Conservation (phyloP, 306 rosid genomes). For the Macrotyloma uniflorum region DNA sequence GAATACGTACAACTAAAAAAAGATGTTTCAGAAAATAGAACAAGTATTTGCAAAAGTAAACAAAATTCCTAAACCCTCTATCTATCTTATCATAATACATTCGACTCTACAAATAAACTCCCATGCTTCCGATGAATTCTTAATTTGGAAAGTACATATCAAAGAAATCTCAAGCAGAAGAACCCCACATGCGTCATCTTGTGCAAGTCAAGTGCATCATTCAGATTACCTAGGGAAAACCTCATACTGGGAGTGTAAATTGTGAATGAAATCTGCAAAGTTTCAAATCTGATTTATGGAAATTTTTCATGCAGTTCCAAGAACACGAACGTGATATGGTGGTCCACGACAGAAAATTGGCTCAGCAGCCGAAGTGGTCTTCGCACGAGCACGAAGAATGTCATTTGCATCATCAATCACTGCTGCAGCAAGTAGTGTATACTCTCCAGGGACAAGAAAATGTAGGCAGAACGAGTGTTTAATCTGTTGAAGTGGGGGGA, state of each 20-base stretch:
- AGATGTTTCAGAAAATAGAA: neutral
- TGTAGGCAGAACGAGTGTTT: conserved; percentile 79
- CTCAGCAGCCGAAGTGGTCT: conserved; percentile 68
- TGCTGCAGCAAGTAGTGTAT: conserved; percentile 78
- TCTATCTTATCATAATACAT: conserved; percentile 30
- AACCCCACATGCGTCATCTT: conserved; percentile 6
- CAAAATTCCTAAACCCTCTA: conserved; percentile 11
- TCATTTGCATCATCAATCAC: conserved; percentile 81
- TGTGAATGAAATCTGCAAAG: conserved; percentile 30
- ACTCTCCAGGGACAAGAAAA: conserved; percentile 93
- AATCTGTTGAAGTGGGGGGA: conserved; percentile 79
- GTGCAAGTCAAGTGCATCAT: conserved; percentile 6
- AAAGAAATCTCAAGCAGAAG: conserved; percentile 26
- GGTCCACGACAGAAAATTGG: conserved; percentile 96
- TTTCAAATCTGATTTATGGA: conserved; percentile 23
- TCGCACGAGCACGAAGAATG: conserved; percentile 86
- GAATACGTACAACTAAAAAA: neutral
- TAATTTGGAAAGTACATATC: conserved; percentile 33
- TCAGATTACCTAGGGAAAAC: conserved; percentile 19
- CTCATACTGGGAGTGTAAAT: conserved; percentile 14
- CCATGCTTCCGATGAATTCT: conserved; percentile 32
- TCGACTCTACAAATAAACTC: conserved; percentile 38
- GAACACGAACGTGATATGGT: conserved; percentile 78
- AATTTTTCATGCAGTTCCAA: conserved; percentile 57
- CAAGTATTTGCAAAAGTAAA: neutral